These are phyloP conservation scores for Trichoderma pleuroti DNA, from an alignment of 2,329 filamentous ascomycete genomes.

Conservation along the genomic window DNA sequence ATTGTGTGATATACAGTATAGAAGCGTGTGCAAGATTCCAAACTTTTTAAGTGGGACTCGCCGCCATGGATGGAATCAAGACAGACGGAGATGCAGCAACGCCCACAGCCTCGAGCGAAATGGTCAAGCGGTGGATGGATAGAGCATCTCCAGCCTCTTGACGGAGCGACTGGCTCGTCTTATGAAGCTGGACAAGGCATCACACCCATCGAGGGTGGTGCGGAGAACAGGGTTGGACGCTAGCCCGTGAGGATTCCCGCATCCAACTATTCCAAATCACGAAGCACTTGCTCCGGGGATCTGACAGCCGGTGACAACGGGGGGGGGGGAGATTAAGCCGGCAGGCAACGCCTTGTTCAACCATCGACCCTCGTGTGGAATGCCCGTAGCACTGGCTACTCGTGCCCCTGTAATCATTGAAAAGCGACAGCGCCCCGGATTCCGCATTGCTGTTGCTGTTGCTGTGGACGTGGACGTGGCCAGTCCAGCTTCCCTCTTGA, in stretches of 20 bases:
- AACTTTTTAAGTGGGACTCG: constrained; percentile 14
- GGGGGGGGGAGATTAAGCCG: not conserved
- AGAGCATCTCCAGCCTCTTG: not conserved
- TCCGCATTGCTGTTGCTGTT: not conserved
- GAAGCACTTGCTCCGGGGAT: constrained; percentile 3
- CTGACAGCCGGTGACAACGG: not conserved
- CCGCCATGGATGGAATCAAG: constrained; percentile 7
- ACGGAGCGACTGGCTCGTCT: not conserved
- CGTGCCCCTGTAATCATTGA: not conserved
- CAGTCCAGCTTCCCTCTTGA: not conserved
- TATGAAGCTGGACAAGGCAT: not conserved
- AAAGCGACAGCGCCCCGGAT: not conserved
- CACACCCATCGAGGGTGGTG: not conserved
- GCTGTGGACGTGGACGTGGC: not conserved
- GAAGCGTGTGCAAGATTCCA: constrained; percentile 3
- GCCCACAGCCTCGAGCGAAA: not conserved
- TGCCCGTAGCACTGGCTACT: not conserved
- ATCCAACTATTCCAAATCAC: constrained; percentile 13
- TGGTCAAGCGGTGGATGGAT: not conserved
- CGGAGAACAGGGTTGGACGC: not conserved
- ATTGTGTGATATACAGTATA: not conserved
- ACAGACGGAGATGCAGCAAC: not conserved
- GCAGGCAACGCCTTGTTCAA: not conserved
- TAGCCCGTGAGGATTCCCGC: not conserved
- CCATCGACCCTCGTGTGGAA: not conserved